phyloP scores from a whole-genome alignment of 2,329 filamentous ascomycete species.

The Apiospora rasikravindrae region DNA sequence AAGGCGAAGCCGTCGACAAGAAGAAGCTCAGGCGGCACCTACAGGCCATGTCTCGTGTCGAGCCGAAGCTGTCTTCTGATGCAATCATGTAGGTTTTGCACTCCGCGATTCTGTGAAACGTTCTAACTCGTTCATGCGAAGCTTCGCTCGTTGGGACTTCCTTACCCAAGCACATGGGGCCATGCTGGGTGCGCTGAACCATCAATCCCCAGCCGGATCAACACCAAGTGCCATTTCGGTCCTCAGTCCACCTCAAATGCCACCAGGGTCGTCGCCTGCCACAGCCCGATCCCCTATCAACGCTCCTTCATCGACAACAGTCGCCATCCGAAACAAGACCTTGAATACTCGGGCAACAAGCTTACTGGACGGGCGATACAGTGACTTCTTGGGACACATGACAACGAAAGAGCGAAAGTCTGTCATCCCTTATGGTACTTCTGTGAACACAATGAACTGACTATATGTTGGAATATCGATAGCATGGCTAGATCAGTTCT shows the following conservation, averaged over 20 bases:
- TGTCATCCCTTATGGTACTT: not conserved
- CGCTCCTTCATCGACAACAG: constrained; percentile 32
- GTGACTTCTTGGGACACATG: constrained; percentile 34
- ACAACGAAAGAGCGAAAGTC: constrained; percentile 28
- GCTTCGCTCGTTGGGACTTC: not conserved
- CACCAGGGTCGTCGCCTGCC: constrained; percentile 2
- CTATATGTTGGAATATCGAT: constrained; percentile 25
- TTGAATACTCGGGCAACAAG: constrained; percentile 33
- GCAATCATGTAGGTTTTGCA: not conserved
- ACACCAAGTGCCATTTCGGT: constrained; percentile 34
- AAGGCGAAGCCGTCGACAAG: constrained; percentile 34
- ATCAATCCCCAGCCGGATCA: constrained; percentile 19
- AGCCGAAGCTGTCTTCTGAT: not conserved
- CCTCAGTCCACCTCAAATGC: constrained; percentile 1
- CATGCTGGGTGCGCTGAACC: not conserved
- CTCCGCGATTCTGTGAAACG: not conserved
- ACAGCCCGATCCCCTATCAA: constrained; percentile 30
- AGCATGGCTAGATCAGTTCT: constrained; percentile 42
- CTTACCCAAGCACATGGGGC: not conserved
- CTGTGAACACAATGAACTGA: constrained; percentile 27
- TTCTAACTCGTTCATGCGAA: not conserved
- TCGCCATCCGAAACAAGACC: constrained; percentile 26
- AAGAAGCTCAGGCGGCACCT: constrained; percentile 35
- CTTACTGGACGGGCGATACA: constrained; percentile 35
- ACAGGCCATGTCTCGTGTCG: constrained; percentile 22